Percentiles rank a stretch among this genome's conserved stretches.
These are phyloP conservation scores for Aspergillus piperis DNA, from an alignment of 2,329 filamentous ascomycete species.

Conservation along the genomic window DNA sequence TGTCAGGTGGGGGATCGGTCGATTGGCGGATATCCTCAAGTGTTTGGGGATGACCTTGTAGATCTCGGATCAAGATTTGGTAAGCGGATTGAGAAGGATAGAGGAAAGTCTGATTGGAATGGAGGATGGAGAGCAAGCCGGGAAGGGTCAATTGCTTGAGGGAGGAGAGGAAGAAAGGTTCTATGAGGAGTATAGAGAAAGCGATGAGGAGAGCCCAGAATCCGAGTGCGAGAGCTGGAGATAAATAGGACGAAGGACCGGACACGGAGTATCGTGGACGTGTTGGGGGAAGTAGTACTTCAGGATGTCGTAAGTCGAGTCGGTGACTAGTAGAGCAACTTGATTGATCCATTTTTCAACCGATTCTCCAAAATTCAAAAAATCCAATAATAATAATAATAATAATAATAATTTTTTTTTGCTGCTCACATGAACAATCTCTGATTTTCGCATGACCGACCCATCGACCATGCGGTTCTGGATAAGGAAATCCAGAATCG, in stretches of 20 bases:
- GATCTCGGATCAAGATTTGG: background rate
- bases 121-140: background rate
- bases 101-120: background rate
- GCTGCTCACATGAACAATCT: constrained; percentile 36
- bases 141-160: background rate
- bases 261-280: background rate
- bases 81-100: background rate
- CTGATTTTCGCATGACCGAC: constrained; percentile 15
- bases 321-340: background rate
- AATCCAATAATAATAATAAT: background rate
- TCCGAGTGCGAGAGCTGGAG: background rate
- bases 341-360: background rate
- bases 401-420: constrained; percentile 20
- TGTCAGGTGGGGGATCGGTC: constrained; percentile 16
- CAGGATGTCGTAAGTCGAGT: constrained; percentile 1
- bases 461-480: constrained; percentile 16
- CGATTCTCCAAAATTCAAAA: background rate
- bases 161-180: background rate
- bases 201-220: background rate
- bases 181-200: background rate
- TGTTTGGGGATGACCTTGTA: background rate
- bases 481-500: background rate
- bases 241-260: background rate
- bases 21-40: background rate
- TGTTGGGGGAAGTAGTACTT: background rate